Conservation (phyloP, 1,284 basidiomycete species). For the Rhodotorula mucilaginosa region DNA sequence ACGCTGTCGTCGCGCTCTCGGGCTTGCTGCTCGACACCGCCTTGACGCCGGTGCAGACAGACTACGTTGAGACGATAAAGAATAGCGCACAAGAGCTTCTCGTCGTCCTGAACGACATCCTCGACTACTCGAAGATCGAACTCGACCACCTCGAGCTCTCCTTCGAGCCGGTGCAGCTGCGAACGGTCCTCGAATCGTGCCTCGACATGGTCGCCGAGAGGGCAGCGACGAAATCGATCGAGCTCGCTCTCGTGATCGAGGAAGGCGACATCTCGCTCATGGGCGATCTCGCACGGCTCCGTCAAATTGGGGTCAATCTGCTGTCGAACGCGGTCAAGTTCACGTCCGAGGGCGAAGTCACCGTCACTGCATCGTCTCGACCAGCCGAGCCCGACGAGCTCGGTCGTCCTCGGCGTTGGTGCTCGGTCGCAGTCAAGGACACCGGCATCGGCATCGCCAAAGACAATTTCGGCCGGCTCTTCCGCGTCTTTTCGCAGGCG, state of each 20-base stretch:
- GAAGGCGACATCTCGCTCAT: conserved; percentile 35
- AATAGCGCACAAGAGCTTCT: conserved; percentile 38
- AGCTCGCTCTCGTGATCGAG: conserved; percentile 35
- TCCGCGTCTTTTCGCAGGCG: conserved; percentile 39
- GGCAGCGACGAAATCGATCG: conserved; percentile 34
- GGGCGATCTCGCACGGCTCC: conserved; percentile 33
- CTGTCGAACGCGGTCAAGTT: conserved; percentile 38
- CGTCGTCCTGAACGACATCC: conserved; percentile 38
- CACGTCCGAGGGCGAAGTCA: conserved; percentile 32
- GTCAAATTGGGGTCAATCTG: conserved; percentile 38
- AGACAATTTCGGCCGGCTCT: conserved; percentile 35
- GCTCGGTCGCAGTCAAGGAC: conserved; percentile 32
- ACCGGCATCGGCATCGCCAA: conserved; percentile 40
- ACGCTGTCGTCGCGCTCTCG: conserved; percentile 36
- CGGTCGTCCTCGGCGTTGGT: conserved; percentile 1
- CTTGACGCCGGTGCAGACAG: conserved; percentile 34
- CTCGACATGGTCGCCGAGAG: conserved; percentile 41
- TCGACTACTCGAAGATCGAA: conserved; percentile 39
- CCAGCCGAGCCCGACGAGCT: neutral
- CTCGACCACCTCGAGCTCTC: conserved; percentile 36
- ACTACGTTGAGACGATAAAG: conserved; percentile 40
- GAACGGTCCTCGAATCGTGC: conserved; percentile 28
- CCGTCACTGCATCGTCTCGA: conserved; percentile 22
- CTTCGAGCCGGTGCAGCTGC: conserved; percentile 26
- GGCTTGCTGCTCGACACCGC: conserved; percentile 35